Percentiles rank a stretch among this genome's conserved stretches.
These are phyloP conservation scores for Paragyromitra xinjiangensis DNA, from an alignment of 495 filamentous ascomycete species.

Conservation along the genomic window DNA sequence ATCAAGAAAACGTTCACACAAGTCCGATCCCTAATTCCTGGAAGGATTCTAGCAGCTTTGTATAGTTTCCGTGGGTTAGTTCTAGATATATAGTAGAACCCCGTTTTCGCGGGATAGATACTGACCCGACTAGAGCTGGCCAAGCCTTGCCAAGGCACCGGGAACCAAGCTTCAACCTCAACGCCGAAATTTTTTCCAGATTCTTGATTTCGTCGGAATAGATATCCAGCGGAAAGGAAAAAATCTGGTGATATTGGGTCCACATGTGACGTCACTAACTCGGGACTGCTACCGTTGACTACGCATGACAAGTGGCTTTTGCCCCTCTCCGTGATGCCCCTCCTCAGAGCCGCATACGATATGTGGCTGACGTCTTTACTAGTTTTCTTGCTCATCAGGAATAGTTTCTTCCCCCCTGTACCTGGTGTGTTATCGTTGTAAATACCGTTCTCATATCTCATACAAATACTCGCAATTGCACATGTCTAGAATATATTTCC, in stretches of 20 bases:
- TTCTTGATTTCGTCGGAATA: neutral
- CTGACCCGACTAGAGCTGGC: neutral
- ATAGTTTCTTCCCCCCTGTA: neutral
- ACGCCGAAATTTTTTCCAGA: neutral
- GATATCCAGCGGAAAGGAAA: neutral
- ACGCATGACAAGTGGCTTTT: slow-evolving; percentile 10
- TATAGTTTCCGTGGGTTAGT: neutral
- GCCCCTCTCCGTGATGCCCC: slow-evolving; percentile 7
- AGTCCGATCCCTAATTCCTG: neutral
- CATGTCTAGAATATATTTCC: slow-evolving; percentile 13
- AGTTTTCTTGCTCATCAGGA: neutral
- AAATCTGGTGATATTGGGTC: neutral
- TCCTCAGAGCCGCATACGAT: slow-evolving; percentile 3
- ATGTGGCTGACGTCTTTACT: slow-evolving; percentile 5
- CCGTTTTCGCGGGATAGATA: neutral
- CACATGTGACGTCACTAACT: neutral
- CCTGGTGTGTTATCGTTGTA: neutral
- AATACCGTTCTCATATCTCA: slow-evolving; percentile 2
- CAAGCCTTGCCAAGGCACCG: slow-evolving; percentile 10
- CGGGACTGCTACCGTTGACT: neutral
- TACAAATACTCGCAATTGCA: slow-evolving; percentile 7
- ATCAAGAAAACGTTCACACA: neutral
- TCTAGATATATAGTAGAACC: neutral
- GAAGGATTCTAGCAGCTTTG: neutral
- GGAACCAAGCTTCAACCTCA: neutral